A percentile compares a stretch with the other conserved stretches of the same genome.
These are phyloP conservation scores for Tilletia caries DNA, from an alignment of 1,284 basidiomycete genomes.

Conservation along the genomic window DNA sequence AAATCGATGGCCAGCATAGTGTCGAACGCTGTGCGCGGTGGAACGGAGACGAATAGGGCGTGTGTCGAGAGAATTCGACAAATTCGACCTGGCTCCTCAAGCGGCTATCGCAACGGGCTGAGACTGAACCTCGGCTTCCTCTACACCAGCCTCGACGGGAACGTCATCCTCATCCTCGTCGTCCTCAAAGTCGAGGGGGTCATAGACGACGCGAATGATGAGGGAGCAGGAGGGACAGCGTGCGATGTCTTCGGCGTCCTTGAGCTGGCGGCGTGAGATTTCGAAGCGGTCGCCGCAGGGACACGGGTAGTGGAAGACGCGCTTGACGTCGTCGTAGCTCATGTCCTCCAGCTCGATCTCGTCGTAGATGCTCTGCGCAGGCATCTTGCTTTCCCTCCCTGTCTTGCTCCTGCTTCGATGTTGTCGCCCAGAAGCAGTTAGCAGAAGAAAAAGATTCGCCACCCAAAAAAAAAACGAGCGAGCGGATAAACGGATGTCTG, in stretches of 20 bases:
- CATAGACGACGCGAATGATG: constrained; percentile 87
- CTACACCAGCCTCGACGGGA: background rate
- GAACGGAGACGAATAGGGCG: too few species aligned
- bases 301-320: constrained; percentile 82
- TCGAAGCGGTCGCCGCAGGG: constrained; percentile 98
- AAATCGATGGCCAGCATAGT: too few species aligned
- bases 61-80: too few species aligned
- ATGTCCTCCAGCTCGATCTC: constrained; percentile 54
- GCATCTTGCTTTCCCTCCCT: constrained; percentile 13
- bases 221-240: constrained; percentile 94
- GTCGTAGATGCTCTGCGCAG: constrained; percentile 35
- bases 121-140: background rate
- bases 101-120: background rate
- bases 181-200: constrained; percentile 65
- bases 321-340: constrained; percentile 49
- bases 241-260: constrained; percentile 90
- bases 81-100: too few species aligned
- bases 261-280: constrained; percentile 76
- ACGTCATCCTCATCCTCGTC: constrained; percentile 9
- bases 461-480: too few species aligned
- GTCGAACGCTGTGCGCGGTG: too few species aligned
- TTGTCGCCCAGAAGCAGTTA: too few species aligned
- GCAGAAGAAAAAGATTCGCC: too few species aligned
- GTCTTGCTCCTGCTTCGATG: too few species aligned
- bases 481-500: too few species aligned